Conservation (phyloP, 441 rosid genomes). For the Eutrema salsugineum region DNA sequence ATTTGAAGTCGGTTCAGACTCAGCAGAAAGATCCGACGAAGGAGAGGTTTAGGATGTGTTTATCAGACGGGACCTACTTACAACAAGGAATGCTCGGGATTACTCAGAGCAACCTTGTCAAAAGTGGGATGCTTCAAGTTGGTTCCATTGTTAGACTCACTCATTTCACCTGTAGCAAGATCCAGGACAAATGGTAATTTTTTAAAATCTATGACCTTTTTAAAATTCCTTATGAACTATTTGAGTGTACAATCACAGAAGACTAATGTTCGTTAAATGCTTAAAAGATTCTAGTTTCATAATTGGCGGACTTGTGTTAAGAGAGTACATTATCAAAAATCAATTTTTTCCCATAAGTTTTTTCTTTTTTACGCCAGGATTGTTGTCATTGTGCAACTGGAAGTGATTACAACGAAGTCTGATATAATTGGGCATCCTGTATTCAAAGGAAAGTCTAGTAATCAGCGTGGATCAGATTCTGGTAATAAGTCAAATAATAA, state of each 20-base stretch:
- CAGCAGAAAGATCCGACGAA: slow-evolving; percentile 25
- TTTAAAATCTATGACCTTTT: too few relatives aligned
- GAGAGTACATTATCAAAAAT: neutral
- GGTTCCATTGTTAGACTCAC: slow-evolving; percentile 62
- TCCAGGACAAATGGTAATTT: slow-evolving; percentile 50
- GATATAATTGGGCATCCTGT: slow-evolving; percentile 56
- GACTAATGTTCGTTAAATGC: too few relatives aligned
- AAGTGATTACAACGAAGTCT: slow-evolving; percentile 38
- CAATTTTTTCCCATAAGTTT: neutral
- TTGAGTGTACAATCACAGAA: too few relatives aligned
- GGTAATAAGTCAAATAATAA: slow-evolving; percentile 27
- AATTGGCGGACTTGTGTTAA: too few relatives aligned
- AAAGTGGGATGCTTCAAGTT: slow-evolving; percentile 41
- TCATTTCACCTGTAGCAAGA: slow-evolving; percentile 45
- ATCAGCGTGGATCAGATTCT: slow-evolving; percentile 30
- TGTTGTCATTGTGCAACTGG: slow-evolving; percentile 58
- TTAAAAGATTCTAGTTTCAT: too few relatives aligned
- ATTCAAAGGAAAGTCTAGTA: slow-evolving; percentile 30
- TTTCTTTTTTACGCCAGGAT: slow-evolving; percentile 40
- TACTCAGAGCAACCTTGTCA: slow-evolving; percentile 50
- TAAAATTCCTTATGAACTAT: too few relatives aligned
- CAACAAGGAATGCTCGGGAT: slow-evolving; percentile 75
- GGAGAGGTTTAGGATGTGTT: slow-evolving; percentile 51
- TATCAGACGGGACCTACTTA: slow-evolving; percentile 60
- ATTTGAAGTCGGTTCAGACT: slow-evolving; percentile 44